Conservation (phyloP, 768 basidiomycete species). For the Auricularia cornea region DNA sequence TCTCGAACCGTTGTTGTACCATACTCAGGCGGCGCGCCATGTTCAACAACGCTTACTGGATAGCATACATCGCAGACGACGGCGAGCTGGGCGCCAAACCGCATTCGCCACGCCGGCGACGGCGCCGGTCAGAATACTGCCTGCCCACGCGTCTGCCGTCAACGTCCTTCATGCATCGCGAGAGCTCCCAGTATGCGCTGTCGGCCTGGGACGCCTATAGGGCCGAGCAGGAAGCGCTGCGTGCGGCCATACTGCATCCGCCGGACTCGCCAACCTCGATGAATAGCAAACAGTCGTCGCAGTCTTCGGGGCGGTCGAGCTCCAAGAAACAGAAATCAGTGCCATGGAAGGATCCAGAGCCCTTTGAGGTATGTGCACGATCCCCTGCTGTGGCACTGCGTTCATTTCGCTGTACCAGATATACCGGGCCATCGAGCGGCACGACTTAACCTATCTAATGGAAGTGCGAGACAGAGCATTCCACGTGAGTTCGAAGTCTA, state of each 20-base stretch:
- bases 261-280: neutral
- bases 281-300: neutral
- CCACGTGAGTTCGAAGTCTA: slow-evolving; percentile 43
- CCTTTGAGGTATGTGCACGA: slow-evolving; percentile 51
- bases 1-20: no score
- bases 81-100: neutral
- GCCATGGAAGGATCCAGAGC: slow-evolving; percentile 30
- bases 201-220: neutral
- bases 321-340: slow-evolving; percentile 1
- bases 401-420: neutral
- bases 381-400: neutral
- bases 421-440: slow-evolving; percentile 66
- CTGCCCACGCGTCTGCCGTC: slow-evolving; percentile 65
- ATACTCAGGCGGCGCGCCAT: no score
- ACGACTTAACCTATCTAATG: slow-evolving; percentile 77
- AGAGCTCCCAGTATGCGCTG: slow-evolving; percentile 50
- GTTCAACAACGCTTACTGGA: neutral
- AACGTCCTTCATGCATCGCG: slow-evolving; percentile 57
- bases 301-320: neutral
- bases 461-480: slow-evolving; percentile 75
- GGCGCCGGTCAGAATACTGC: slow-evolving; percentile 43
- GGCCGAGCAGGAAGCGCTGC: neutral
- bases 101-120: slow-evolving; percentile 24
- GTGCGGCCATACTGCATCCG: neutral
- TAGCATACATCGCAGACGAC: neutral